phyloP scores from a whole-genome alignment of 129 eudicot genomes.

The Solidago caesia region DNA sequence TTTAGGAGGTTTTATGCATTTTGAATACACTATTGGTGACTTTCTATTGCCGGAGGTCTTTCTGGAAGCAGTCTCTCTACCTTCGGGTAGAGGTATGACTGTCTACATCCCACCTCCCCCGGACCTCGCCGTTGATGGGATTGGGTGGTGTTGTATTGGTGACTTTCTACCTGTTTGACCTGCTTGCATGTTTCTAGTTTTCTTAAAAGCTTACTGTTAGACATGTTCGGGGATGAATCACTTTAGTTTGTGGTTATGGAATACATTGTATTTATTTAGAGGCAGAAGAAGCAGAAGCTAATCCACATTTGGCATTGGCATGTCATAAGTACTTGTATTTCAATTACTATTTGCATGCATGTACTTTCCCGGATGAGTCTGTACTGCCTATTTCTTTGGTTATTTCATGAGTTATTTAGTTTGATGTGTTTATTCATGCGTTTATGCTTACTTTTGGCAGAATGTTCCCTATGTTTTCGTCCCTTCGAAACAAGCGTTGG shows the following conservation, averaged over 20 bases:
- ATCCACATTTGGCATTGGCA: background rate
- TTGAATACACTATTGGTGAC: too few species aligned
- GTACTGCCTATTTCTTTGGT: background rate
- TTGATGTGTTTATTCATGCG: background rate
- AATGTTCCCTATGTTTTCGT: conserved; percentile 75
- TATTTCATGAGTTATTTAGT: background rate
- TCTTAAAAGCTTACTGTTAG: background rate
- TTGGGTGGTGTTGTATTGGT: too few species aligned
- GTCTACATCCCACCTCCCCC: too few species aligned
- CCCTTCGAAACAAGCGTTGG: conserved; percentile 66
- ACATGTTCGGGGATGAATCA: background rate
- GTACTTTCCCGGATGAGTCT: background rate
- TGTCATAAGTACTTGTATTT: too few species aligned
- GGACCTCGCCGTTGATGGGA: too few species aligned
- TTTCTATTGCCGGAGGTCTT: too few species aligned
- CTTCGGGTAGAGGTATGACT: too few species aligned
- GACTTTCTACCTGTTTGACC: too few species aligned
- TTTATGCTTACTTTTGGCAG: conserved; percentile 28
- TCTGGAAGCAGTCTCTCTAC: too few species aligned
- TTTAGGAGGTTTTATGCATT: too few species aligned
- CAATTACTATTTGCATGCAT: background rate
- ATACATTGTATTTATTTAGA: background rate
- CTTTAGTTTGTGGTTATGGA: background rate
- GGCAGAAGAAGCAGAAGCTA: background rate
- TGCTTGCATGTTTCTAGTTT: too few species aligned